Evolutionary conservation across 148 eudicot species (phyloP).

Genomic region (Fagopyrum tataricum): DNA sequence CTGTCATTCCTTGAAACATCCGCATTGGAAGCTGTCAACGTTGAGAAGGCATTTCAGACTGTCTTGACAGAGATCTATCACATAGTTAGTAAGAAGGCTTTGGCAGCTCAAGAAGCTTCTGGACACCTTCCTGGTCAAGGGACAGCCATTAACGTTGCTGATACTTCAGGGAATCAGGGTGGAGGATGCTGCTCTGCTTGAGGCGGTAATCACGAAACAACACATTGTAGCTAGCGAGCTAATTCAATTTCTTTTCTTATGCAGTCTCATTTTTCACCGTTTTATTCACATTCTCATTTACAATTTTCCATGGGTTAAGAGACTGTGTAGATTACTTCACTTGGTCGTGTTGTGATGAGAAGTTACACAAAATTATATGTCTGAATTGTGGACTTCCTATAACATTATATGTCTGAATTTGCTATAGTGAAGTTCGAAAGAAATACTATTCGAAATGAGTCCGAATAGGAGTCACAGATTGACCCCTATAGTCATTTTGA

Average conservation of each 20-base stretch:
- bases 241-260: background rate
- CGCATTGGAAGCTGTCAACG: slow-evolving; percentile 10
- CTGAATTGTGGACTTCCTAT: background rate
- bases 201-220: background rate
- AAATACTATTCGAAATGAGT: too few relatives aligned
- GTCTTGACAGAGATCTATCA: slow-evolving; percentile 12
- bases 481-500: too few relatives aligned
- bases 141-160: slow-evolving; percentile 1
- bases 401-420: background rate
- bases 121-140: slow-evolving; percentile 13
- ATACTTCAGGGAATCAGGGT: slow-evolving; percentile 5
- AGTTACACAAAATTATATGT: background rate
- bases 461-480: too few relatives aligned
- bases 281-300: background rate
- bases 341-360: background rate
- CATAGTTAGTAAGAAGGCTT: slow-evolving; percentile 13
- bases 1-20: slow-evolving; percentile 10
- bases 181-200: slow-evolving; percentile 10
- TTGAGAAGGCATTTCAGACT: slow-evolving; percentile 15
- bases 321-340: background rate
- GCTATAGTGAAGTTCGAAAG: too few relatives aligned
- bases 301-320: background rate
- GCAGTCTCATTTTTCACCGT: background rate
- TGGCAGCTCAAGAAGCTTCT: slow-evolving; percentile 16
- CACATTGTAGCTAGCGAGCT: background rate